Evolutionary conservation across 768 basidiomycete species (phyloP).

Genomic region (Macrocybe gigantea): DNA sequence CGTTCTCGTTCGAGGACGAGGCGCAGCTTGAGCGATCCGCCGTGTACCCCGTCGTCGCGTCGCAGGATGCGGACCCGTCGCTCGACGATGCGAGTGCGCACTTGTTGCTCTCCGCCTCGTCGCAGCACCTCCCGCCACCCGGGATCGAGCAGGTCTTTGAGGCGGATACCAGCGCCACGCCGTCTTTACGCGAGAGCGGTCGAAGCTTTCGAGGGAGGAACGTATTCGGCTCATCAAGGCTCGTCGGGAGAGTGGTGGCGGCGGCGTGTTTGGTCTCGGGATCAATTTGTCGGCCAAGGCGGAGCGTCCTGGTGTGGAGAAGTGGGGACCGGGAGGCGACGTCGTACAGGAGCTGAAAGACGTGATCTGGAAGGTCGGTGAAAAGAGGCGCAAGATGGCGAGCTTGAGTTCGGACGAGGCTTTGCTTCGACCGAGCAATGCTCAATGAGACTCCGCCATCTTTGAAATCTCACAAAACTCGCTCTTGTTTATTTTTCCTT

Average conservation of each 20-base stretch:
- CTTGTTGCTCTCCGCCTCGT: constrained; percentile 43
- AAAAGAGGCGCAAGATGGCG: constrained; percentile 52
- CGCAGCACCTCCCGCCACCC: constrained; percentile 51
- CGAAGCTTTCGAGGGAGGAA: constrained; percentile 69
- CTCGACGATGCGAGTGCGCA: constrained; percentile 54
- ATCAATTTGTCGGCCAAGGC: constrained; percentile 9
- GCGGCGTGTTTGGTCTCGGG: constrained; percentile 17
- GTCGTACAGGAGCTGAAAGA: constrained; percentile 83
- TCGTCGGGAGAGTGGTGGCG: constrained; percentile 38
- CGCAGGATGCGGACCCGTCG: constrained; percentile 18
- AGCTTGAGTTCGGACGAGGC: constrained; percentile 3
- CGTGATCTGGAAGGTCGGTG: constrained; percentile 83
- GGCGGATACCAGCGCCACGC: constrained; percentile 43
- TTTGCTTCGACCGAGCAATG: neutral
- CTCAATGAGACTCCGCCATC: neutral
- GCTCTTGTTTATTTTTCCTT: neutral
- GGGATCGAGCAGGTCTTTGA: constrained; percentile 86
- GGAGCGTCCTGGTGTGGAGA: constrained; percentile 25
- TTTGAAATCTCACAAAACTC: neutral
- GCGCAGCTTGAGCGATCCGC: constrained; percentile 7
- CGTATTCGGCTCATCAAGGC: constrained; percentile 58
- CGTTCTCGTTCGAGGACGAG: constrained; percentile 30
- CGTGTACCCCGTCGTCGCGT: constrained; percentile 15
- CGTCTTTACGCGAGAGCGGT: constrained; percentile 48
- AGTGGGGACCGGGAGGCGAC: constrained; percentile 71